Conservation (phyloP, 1,139 yeast genomes). For the Petasospora fabianii region DNA sequence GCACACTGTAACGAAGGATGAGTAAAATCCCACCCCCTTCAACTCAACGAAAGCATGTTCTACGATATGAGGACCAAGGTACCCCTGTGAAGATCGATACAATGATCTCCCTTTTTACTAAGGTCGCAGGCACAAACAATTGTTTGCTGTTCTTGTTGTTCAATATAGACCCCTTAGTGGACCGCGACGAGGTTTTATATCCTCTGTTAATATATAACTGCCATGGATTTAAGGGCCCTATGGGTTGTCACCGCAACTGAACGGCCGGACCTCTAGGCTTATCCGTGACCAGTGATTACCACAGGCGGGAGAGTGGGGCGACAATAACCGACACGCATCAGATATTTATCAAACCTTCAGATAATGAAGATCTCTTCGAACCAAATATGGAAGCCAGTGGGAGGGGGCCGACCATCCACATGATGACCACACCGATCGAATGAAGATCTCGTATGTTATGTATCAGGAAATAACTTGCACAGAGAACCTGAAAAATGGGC, state of each 20-base stretch:
- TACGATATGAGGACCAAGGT: slow-evolving; percentile 9
- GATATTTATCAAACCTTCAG: slow-evolving; percentile 7
- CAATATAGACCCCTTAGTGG: slow-evolving; percentile 7
- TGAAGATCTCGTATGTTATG: too few relatives aligned
- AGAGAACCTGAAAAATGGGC: slow-evolving; percentile 7
- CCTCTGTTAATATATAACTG: too few relatives aligned
- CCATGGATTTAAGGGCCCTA: slow-evolving; percentile 12
- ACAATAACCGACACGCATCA: slow-evolving; percentile 6
- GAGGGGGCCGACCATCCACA: slow-evolving; percentile 8
- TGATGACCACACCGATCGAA: slow-evolving; percentile 2
- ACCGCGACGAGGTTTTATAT: too few relatives aligned
- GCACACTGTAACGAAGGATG: too few relatives aligned
- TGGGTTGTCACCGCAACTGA: slow-evolving; percentile 13
- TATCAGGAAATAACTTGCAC: too few relatives aligned
- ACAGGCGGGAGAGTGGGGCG: slow-evolving; percentile 12
- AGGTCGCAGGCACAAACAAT: not conserved
- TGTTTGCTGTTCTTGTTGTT: slow-evolving; percentile 8
- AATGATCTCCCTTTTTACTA: slow-evolving; percentile 3
- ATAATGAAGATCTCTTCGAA: not conserved
- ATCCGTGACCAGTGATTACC: slow-evolving; percentile 9
- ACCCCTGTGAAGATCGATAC: slow-evolving; percentile 6
- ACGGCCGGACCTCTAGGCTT: slow-evolving; percentile 10
- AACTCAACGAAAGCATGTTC: slow-evolving; percentile 6
- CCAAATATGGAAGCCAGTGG: slow-evolving; percentile 8
- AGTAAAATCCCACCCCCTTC: too few relatives aligned